Base-by-base conservation (phyloP, 2,329 filamentous ascomycete species). In the Neobulgaria alba region DNA sequence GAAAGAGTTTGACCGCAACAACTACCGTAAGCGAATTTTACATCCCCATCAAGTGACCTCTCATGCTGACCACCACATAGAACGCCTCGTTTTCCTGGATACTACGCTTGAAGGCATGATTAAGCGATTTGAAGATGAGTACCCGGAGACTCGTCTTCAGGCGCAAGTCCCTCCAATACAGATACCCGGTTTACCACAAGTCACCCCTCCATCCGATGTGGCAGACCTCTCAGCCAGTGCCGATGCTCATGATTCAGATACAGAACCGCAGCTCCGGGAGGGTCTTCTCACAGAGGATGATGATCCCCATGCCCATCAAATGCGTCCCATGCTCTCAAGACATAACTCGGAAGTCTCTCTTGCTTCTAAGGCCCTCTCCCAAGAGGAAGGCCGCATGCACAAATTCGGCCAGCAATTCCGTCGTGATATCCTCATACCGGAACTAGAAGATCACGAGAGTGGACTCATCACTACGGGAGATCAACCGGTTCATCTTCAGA, bases 61-160 rank as follows among this genome's bases (percentile, higher is more conserved):
- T n/a, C n/a, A n/a, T n/a, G 15, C 44, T 55, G 31, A 52, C 38
- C 16, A 16, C 19, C 8, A 16, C 33, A 15, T 36, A 85, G 80
- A 78, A 26, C 82, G 84, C 36, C 74, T 96, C 15, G 69, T 82
- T 32, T 95, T 95, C 73, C 75, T 98, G 20, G 88, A 95, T 55
- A 72, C 83, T 46, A 96, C 92, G 0, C 71, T 98, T 8, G 75
- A 88, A 55, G 82, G 83, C 51, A 95, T 96, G 66, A 96, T 96
- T 57, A 81, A 86, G 59, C 83, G 92, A 19, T 98, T 96, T 59
- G 92, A 96, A 61, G 85, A 94, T 59, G 90, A 96, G 62, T 96
- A 88, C 55, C 92, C 92, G 0, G 90, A 96, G 58, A 93, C 85
- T 1, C 79, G 86, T 26, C 48, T 60, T 20, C 54, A 45, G 18